Evolutionary conservation across 768 basidiomycete genomes (phyloP).

Genomic region (Flagelloscypha sp.): DNA sequence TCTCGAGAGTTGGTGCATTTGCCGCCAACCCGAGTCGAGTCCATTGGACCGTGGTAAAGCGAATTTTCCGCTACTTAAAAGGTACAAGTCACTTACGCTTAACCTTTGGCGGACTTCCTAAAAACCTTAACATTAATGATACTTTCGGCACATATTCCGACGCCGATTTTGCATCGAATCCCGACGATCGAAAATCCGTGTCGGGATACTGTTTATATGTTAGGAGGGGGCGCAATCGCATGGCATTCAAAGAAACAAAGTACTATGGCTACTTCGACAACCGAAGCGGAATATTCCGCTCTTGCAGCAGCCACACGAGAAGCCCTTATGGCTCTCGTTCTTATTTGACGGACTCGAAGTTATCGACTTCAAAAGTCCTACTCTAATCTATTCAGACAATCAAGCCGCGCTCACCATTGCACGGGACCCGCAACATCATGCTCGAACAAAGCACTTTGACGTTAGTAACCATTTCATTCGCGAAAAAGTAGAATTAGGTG

Average conservation of each 20-base stretch:
- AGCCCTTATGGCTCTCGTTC: constrained; percentile 13
- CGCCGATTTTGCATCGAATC: constrained; percentile 16
- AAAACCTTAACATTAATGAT: too few relatives aligned
- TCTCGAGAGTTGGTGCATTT: constrained; percentile 21
- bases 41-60: constrained; percentile 29
- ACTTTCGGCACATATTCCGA: constrained; percentile 13
- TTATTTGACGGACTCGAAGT: constrained; percentile 11
- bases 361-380: constrained; percentile 2
- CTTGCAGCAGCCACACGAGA: constrained; percentile 15
- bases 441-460: constrained; percentile 22
- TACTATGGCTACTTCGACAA: constrained; percentile 22
- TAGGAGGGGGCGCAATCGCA: constrained; percentile 18
- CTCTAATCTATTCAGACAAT: constrained; percentile 14
- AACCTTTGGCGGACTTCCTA: constrained; percentile 11
- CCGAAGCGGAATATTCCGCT: constrained; percentile 26
- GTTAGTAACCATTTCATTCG: constrained; percentile 22
- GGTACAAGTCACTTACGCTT: constrained; percentile 11
- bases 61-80: constrained; percentile 27
- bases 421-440: constrained; percentile 14
- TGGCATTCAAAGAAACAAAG: constrained; percentile 26
- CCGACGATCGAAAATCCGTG: constrained; percentile 17
- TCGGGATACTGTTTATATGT: constrained; percentile 20
- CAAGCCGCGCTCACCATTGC: constrained; percentile 15
- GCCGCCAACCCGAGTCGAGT: constrained; percentile 14
- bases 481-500: constrained; percentile 13